A percentile compares a stretch with the other conserved stretches of the same genome.
Evolutionary conservation across 495 filamentous ascomycete species (phyloP).

Genomic region (Penicillium pulvis): DNA sequence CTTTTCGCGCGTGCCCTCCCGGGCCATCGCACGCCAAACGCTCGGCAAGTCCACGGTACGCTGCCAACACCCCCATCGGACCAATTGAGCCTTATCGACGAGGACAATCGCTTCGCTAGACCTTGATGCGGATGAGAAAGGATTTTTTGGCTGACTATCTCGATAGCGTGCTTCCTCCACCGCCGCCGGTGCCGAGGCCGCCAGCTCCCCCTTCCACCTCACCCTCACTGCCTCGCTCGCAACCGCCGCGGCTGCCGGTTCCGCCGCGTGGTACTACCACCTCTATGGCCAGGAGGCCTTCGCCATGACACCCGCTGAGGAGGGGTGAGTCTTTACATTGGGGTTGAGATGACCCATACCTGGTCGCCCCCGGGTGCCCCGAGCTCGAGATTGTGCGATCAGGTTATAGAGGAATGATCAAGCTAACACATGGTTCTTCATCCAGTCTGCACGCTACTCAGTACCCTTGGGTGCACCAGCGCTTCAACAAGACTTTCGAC

Average conservation of each 20-base stretch:
- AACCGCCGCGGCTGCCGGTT: conserved; percentile 81
- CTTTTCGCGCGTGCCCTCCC: conserved; percentile 75
- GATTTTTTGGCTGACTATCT: conserved; percentile 28
- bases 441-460: conserved; percentile 81
- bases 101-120: conserved; percentile 35
- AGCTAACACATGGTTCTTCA: conserved; percentile 18
- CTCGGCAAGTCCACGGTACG: conserved; percentile 55
- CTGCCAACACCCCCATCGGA: conserved; percentile 25
- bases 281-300: conserved; percentile 84
- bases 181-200: conserved; percentile 49
- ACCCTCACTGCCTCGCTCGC: conserved; percentile 82
- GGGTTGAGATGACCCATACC: conserved; percentile 15
- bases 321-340: conserved; percentile 73
- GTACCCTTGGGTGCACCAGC: conserved; percentile 94
- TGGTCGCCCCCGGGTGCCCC: conserved; percentile 32
- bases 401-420: conserved; percentile 6
- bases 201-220: conserved; percentile 57
- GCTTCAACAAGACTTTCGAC: conserved; percentile 93
- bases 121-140: conserved; percentile 1
- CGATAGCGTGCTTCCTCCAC: conserved; percentile 50
- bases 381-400: conserved; percentile 33
- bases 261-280: conserved; percentile 93
- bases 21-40: conserved; percentile 63
- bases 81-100: conserved; percentile 34
- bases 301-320: conserved; percentile 91